phyloP scores from a whole-genome alignment of 495 filamentous ascomycete genomes.

The Pseudotulostoma volvatum region DNA sequence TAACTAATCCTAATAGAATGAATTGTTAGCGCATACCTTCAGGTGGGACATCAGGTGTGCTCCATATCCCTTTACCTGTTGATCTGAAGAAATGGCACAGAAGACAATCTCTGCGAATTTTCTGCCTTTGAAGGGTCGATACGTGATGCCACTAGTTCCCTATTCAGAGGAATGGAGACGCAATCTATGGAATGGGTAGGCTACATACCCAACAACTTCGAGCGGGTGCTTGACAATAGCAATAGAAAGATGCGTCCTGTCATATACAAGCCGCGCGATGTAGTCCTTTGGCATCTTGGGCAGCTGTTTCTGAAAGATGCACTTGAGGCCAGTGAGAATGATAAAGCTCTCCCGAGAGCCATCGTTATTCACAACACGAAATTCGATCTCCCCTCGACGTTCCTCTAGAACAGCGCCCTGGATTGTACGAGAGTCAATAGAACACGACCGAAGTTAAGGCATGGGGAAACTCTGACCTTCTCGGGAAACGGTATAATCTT shows the following conservation, averaged over 20 bases:
- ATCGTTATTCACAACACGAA: slow-evolving; percentile 96
- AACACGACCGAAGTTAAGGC: neutral
- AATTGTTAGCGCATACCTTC: slow-evolving; percentile 51
- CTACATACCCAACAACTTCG: slow-evolving; percentile 64
- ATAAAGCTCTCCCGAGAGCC: slow-evolving; percentile 74
- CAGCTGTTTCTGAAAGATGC: slow-evolving; percentile 95
- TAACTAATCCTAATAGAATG: no score
- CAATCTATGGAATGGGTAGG: neutral
- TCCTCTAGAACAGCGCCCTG: slow-evolving; percentile 87
- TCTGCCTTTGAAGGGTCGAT: slow-evolving; percentile 83
- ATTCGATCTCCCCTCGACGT: slow-evolving; percentile 88
- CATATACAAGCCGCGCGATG: slow-evolving; percentile 91
- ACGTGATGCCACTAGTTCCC: slow-evolving; percentile 68
- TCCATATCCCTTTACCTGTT: slow-evolving; percentile 97
- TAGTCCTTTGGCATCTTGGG: slow-evolving; percentile 99
- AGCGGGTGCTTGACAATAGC: slow-evolving; percentile 94
- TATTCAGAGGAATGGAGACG: slow-evolving; percentile 5
- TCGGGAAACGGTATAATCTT: slow-evolving; percentile 66
- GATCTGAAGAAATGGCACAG: slow-evolving; percentile 92
- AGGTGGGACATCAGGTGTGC: slow-evolving; percentile 96
- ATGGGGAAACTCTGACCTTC: slow-evolving; percentile 36
- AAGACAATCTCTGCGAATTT: slow-evolving; percentile 98
- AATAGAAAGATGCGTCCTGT: slow-evolving; percentile 88
- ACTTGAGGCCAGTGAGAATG: slow-evolving; percentile 89
- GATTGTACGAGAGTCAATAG: neutral